Evolutionary conservation across 1,284 basidiomycete species (phyloP).

Genomic region (Acaromyces ingoldii): DNA sequence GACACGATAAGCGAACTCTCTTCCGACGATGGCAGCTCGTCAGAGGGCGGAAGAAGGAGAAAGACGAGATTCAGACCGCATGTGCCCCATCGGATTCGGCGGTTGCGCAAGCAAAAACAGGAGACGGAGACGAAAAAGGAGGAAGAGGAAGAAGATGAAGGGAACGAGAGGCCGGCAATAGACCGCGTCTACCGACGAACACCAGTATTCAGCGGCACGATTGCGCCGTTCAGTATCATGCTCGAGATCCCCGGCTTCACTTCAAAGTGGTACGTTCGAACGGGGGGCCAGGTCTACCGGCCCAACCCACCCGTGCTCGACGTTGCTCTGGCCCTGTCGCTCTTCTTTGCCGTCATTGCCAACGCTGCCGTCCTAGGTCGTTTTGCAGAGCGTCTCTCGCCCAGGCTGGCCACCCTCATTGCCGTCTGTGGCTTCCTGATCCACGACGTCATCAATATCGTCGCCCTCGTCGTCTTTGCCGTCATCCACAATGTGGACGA

Average conservation of each 20-base stretch:
- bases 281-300: constrained; percentile 25
- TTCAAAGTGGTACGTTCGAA: constrained; percentile 35
- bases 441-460: constrained; percentile 65
- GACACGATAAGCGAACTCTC: no score
- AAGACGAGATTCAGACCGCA: no score
- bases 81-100: no score
- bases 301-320: constrained; percentile 56
- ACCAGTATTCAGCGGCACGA: constrained; percentile 58
- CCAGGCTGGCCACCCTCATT: constrained; percentile 59
- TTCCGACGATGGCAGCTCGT: no score
- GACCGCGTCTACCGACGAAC: constrained; percentile 13
- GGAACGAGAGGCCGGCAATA: neutral
- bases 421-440: constrained; percentile 62
- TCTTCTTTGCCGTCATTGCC: constrained; percentile 65
- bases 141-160: neutral
- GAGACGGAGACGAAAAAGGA: neutral
- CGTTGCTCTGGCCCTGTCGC: constrained; percentile 64
- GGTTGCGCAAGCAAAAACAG: no score
- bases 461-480: constrained; percentile 63
- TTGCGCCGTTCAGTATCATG: constrained; percentile 71
- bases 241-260: constrained; percentile 57
- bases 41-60: no score
- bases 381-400: constrained; percentile 59
- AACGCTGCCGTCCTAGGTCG: constrained; percentile 66
- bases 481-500: constrained; percentile 60